phyloP scores from a whole-genome alignment of 2,329 filamentous ascomycete species.

The Monilinia polystroma region DNA sequence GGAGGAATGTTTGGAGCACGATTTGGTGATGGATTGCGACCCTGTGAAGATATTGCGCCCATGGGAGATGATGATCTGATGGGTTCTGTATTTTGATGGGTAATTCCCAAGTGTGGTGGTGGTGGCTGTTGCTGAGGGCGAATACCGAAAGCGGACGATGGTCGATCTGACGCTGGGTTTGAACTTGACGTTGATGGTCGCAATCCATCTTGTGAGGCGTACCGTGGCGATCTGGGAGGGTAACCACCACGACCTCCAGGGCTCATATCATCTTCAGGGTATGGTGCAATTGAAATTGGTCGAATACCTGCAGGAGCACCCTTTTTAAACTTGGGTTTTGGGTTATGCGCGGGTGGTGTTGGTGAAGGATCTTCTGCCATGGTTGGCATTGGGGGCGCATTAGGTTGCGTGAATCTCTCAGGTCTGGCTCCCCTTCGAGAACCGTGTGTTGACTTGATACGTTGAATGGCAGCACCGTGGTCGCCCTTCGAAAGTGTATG shows the following conservation, averaged over 20 bases:
- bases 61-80: conserved; percentile 48
- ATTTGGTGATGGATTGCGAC: conserved; percentile 23
- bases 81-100: conserved; percentile 26
- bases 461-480: conserved; percentile 83
- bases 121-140: conserved; percentile 41
- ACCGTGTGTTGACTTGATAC: conserved; percentile 80
- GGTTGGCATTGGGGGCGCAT: conserved; percentile 35
- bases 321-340: conserved; percentile 18
- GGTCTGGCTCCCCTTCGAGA: conserved; percentile 63
- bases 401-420: conserved; percentile 55
- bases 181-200: conserved; percentile 42
- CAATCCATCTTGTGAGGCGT: conserved; percentile 46
- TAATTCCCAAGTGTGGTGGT: conserved; percentile 17
- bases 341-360: conserved; percentile 34
- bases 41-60: conserved; percentile 49
- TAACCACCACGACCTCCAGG: conserved; percentile 15
- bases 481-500: conserved; percentile 85
- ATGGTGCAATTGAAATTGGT: conserved; percentile 55
- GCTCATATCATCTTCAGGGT: conserved; percentile 63
- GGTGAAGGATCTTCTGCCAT: conserved; percentile 35
- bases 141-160: conserved; percentile 51
- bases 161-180: conserved; percentile 44
- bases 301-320: conserved; percentile 25
- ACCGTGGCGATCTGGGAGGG: conserved; percentile 38
- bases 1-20: conserved; percentile 19